Percentiles rank a stretch among this genome's conserved stretches.
These are phyloP conservation scores for Tagetes patula DNA, from an alignment of 129 eudicot species.

Conservation along the genomic window DNA sequence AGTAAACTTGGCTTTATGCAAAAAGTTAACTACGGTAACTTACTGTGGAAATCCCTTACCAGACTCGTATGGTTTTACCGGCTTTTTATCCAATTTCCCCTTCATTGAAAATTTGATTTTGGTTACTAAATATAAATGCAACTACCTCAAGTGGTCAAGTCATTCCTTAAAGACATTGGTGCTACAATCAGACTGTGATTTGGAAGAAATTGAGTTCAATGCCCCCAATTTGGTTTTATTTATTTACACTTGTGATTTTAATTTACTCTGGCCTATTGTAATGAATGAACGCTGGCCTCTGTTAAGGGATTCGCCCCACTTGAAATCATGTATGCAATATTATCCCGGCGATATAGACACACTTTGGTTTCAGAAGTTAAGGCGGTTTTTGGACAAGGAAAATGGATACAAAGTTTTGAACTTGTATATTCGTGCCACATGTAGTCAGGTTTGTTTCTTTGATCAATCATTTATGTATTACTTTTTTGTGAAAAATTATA, in stretches of 20 bases:
- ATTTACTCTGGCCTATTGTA: not conserved
- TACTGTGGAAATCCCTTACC: not conserved
- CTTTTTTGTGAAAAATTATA: not conserved
- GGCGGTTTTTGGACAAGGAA: not conserved
- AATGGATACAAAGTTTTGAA: not conserved
- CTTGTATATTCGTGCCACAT: not conserved
- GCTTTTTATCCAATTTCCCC: not conserved
- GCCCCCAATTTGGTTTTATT: not conserved
- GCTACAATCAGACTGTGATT: not conserved
- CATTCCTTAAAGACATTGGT: not conserved
- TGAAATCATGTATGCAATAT: not conserved
- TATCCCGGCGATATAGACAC: not conserved
- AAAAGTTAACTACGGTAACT: not conserved
- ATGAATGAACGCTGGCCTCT: not conserved
- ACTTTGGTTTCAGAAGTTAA: not conserved
- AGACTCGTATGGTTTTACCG: not conserved
- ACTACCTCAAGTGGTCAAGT: constrained; percentile 1
- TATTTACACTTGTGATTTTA: not conserved
- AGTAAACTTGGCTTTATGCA: not conserved
- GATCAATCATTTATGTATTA: not conserved
- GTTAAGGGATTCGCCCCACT: not conserved
- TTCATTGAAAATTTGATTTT: not conserved
- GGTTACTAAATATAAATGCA: not conserved
- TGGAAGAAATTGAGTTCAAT: not conserved
- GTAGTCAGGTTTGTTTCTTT: not conserved